These are phyloP conservation scores for Sugiyamaella grinbergsii DNA, from an alignment of 1,139 yeast species.

Conservation along the genomic window DNA sequence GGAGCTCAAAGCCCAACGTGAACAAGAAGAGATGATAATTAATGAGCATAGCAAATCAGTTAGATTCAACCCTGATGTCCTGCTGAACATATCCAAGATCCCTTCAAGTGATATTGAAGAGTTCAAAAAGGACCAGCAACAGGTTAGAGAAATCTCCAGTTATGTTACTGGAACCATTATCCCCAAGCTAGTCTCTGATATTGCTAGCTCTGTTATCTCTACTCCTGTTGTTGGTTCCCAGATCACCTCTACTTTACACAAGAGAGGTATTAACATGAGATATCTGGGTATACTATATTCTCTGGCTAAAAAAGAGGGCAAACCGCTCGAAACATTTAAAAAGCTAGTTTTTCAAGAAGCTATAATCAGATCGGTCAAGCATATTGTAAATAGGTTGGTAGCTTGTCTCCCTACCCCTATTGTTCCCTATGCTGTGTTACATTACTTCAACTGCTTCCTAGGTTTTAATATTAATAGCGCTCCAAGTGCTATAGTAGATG, in stretches of 20 bases:
- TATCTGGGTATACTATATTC: slow-evolving; percentile 61
- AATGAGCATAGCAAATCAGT: slow-evolving; percentile 59
- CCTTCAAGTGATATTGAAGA: slow-evolving; percentile 49
- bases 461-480: slow-evolving; percentile 43
- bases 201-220: slow-evolving; percentile 52
- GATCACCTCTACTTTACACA: slow-evolving; percentile 68
- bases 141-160: slow-evolving; percentile 67
- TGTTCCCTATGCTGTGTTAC: slow-evolving; percentile 62
- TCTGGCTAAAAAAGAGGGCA: slow-evolving; percentile 25
- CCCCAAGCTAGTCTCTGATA: slow-evolving; percentile 62
- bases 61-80: slow-evolving; percentile 80
- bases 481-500: slow-evolving; percentile 52
- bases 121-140: slow-evolving; percentile 56
- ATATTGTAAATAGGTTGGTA: slow-evolving; percentile 59
- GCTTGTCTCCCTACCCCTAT: slow-evolving; percentile 55
- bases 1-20: slow-evolving; percentile 32
- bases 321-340: slow-evolving; percentile 45
- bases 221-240: slow-evolving; percentile 83
- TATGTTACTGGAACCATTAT: slow-evolving; percentile 62
- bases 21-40: slow-evolving; percentile 44
- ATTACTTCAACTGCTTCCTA: slow-evolving; percentile 72
- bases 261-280: slow-evolving; percentile 84
- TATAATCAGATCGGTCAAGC: slow-evolving; percentile 78
- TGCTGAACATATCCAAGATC: slow-evolving; percentile 44
- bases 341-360: slow-evolving; percentile 64